Base-by-base conservation (phyloP, 352 stramenopile genomes). In the Phytophthora agathidicida region DNA sequence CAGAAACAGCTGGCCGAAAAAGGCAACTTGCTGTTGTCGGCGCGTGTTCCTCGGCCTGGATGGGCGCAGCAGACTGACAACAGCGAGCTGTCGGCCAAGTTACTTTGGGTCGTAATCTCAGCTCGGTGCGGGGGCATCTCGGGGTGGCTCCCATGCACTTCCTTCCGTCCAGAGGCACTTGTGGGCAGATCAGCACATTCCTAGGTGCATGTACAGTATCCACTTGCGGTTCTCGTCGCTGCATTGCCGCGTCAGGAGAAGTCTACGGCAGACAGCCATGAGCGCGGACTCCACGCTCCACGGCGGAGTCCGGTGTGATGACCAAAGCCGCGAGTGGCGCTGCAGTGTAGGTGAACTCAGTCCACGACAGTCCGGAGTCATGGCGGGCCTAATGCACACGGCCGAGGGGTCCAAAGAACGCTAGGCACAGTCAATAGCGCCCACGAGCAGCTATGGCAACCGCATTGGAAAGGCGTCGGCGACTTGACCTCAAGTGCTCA, bases 1-100 rank as follows among this genome's bases (percentile, higher is more conserved):
- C 50, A 62, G 43, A 66, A 73, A 63, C 65, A 70, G 60, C 60
- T 71, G 65, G 35, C 28, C 13, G 24, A 58, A 51, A 58, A 62
- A 56, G 52, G 38, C 35, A 62, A 56, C n/a, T 63, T 70, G 60
- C 48, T 74, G 60, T 67, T 73, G 53, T 36, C 32, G 33, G 13
- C 33, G 58, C 58, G 33, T 45, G 31, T 65, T 69, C 54, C 24
- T 33, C 22, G 30, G 37, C 10, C 33, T 63, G 62, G 62, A 67
- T 71, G 49, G 51, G 50, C 24, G 35, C n/a, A 41, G 19, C 9
- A 14, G 48, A 16, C 31, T 32, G 19, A 23, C 39, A 24, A 20
- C 17, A 23, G 38, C 33, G 41, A 60, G 32, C 22, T 44, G 51
- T 14, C 33, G 31, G 43, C 19, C 27, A 28, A 5, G 32, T 23